Conservation (phyloP, 2,329 filamentous ascomycete genomes). For the Phyllosticta paracitricarpa region DNA sequence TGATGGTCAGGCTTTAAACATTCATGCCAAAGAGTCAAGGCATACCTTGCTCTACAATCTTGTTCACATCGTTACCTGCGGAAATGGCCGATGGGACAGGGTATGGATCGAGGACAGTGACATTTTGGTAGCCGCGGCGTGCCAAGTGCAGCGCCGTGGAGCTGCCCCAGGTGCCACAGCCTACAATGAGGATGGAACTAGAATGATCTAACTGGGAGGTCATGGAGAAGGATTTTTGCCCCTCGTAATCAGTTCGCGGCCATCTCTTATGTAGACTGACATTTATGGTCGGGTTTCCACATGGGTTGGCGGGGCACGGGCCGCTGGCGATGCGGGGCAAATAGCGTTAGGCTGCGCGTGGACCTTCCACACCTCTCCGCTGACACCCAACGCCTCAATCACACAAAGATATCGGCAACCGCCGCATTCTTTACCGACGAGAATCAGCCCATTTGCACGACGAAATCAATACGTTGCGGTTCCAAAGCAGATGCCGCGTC, state of each 20-base stretch:
- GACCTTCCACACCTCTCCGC: constrained; percentile 7
- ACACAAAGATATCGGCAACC: background rate
- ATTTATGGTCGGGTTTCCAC: background rate
- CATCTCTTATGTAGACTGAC: background rate
- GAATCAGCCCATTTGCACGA: background rate
- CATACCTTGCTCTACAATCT: constrained; percentile 36
- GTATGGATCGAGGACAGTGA: constrained; percentile 40
- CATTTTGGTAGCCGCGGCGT: constrained; percentile 38
- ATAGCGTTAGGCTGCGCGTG: constrained; percentile 1
- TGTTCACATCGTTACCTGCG: constrained; percentile 43
- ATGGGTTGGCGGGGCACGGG: background rate
- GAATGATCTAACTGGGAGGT: background rate
- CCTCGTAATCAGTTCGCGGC: background rate
- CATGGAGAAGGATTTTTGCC: background rate
- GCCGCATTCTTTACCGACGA: background rate
- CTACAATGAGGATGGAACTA: constrained; percentile 32
- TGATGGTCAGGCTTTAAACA: background rate
- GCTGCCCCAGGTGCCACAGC: constrained; percentile 43
- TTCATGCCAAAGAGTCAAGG: background rate
- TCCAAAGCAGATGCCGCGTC: constrained; percentile 13
- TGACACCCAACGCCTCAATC: background rate
- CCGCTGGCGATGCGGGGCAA: background rate
- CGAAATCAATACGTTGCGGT: background rate
- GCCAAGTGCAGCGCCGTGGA: constrained; percentile 44
- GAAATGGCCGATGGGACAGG: constrained; percentile 37